Percentiles rank a stretch among this genome's conserved stretches.
phyloP scores from a whole-genome alignment of 2,329 filamentous ascomycete species.

The Penicillium sp. region DNA sequence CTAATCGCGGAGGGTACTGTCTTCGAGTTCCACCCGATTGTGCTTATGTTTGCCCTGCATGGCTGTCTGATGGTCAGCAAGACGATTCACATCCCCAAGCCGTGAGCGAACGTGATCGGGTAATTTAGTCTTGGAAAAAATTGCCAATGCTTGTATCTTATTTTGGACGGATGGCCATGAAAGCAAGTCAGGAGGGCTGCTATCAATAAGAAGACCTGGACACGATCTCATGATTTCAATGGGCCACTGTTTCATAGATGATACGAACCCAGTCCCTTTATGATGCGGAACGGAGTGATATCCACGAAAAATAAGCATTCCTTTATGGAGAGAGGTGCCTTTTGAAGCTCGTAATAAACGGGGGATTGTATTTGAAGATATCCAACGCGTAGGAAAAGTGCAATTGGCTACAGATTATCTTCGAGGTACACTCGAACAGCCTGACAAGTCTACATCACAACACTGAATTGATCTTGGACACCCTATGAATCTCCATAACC shows the following conservation, averaged over 20 bases:
- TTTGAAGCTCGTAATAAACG: not conserved
- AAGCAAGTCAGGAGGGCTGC: conserved; percentile 15
- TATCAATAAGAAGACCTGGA: conserved; percentile 12
- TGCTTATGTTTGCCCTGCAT: conserved; percentile 75
- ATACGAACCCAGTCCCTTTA: not conserved
- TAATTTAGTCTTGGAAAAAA: conserved; percentile 11
- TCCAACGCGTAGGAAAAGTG: not conserved
- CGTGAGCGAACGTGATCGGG: conserved; percentile 31
- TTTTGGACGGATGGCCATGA: conserved; percentile 14
- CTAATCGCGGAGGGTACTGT: conserved; percentile 60
- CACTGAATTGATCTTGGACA: no score
- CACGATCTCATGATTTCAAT: conserved; percentile 14
- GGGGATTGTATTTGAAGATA: not conserved
- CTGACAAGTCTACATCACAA: no score
- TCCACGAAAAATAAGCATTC: not conserved
- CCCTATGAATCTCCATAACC: no score
- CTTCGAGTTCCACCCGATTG: conserved; percentile 80
- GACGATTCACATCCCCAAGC: conserved; percentile 92
- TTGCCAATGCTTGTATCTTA: conserved; percentile 15
- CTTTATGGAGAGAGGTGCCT: not conserved
- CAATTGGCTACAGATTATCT: no score
- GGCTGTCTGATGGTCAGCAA: conserved; percentile 94
- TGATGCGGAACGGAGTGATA: not conserved
- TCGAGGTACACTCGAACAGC: no score
- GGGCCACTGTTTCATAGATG: not conserved